These are phyloP conservation scores for Solanum hybrid DNA, from an alignment of 305 asterid genomes.

Conservation along the genomic window DNA sequence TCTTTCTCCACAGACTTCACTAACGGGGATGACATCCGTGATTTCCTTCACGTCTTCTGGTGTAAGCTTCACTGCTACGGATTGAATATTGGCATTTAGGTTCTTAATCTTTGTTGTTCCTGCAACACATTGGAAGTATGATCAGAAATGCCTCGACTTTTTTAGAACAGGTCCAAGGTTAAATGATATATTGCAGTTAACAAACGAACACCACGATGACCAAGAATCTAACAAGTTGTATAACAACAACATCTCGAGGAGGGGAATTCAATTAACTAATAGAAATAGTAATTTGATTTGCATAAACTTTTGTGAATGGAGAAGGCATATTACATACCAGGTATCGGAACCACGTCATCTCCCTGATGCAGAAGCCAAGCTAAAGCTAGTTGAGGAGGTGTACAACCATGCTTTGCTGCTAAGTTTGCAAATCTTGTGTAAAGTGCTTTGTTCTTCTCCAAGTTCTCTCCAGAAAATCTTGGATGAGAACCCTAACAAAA, in stretches of 20 bases:
- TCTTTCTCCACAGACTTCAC: constrained; percentile 37
- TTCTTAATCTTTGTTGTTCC: constrained; percentile 44
- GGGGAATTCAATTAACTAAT: background rate
- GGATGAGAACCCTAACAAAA: constrained; percentile 24
- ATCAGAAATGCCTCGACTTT: background rate
- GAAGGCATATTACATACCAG: constrained; percentile 21
- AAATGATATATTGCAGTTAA: background rate
- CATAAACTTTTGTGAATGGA: background rate
- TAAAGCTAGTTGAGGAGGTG: constrained; percentile 47
- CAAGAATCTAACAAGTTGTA: background rate
- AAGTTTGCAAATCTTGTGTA: constrained; percentile 22
- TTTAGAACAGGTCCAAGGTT: background rate
- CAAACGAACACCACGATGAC: background rate
- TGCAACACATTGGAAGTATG: background rate
- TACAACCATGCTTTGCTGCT: constrained; percentile 32
- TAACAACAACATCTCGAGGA: background rate
- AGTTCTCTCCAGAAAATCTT: constrained; percentile 35
- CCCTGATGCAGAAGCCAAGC: constrained; percentile 51
- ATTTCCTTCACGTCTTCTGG: constrained; percentile 35
- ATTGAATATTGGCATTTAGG: constrained; percentile 26
- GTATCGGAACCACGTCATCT: constrained; percentile 42
- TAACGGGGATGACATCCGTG: constrained; percentile 22
- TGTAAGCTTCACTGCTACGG: constrained; percentile 33
- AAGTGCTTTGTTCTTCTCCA: constrained; percentile 34
- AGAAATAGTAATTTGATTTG: background rate